Base-by-base conservation (phyloP, 345 rosid species). In the Gossypium sturtianum region DNA sequence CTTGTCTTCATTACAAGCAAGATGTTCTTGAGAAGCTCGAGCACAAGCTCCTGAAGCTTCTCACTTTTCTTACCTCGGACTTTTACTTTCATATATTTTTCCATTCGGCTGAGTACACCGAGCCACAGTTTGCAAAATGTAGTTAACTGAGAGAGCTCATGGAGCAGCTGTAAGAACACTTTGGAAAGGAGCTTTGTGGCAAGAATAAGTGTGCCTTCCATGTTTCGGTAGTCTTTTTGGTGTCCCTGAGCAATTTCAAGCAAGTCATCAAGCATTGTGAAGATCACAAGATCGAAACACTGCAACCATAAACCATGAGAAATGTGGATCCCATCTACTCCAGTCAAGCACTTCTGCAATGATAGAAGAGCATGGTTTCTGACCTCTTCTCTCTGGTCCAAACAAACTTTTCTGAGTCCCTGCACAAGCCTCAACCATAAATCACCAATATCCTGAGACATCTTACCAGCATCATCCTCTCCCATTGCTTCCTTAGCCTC, bases 391-490 rank as follows among this genome's bases (percentile, higher is more conserved):
- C 98, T 89, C 84, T 93, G 99, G 85, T 93, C 99, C 86, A 95
- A 87, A 83, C 99, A 95, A 74, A 95, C 98, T 91, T 95, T 95
- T 84, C 98, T 83, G 77, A 95, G 70, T 71, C 90, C 98, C 80
- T 95, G 99, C 74, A 89, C 97, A 68, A 95, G 94, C 80, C 97
- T 89, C 80, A 95, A 82, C 99, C 99, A 95, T 94, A 93, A 91
- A 73, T 95, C 98, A 45, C 97, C 97, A 15, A 93, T 86, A 71
- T 95, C 98, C 82, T 87, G 92, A 4, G 81, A 83, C 86, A 85
- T 77, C 78, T 89, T 94, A 3, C 84, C 78, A n/a, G 85, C 83
- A 72, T 94, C 97, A 45, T 92, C 98, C 78, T 87, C 97, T 27
- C 85, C 84, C 88, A 88, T 85, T 70, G 88, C 85, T 80, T 90